Conservation (phyloP, 2,329 filamentous ascomycete species). For the Cryphonectria naterciae region DNA sequence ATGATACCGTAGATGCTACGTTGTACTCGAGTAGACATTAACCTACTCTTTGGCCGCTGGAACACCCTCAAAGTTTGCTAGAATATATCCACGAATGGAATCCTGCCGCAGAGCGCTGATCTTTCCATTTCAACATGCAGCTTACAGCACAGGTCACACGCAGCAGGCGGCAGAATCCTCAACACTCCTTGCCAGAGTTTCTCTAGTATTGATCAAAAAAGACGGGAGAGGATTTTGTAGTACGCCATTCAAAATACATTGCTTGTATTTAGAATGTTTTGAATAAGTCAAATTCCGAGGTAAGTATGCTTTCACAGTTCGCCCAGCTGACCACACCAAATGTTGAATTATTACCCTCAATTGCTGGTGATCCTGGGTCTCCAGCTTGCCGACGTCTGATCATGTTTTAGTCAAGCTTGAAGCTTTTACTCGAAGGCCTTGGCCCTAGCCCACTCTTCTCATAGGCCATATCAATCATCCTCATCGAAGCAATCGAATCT, state of each 20-base stretch:
- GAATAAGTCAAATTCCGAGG: no score
- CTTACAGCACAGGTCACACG: not conserved
- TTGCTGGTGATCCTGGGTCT: no score
- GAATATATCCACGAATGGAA: not conserved
- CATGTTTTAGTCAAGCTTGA: not conserved
- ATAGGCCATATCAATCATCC: slow-evolving; percentile 46
- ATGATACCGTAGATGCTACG: not conserved
- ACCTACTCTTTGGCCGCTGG: not conserved
- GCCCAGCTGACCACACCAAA: no score
- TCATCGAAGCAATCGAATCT: slow-evolving; percentile 44
- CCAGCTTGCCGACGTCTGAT: not conserved
- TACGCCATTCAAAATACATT: no score
- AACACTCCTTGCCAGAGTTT: no score
- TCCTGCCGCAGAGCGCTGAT: not conserved
- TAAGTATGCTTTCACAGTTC: no score
- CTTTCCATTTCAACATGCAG: not conserved
- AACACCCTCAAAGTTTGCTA: not conserved
- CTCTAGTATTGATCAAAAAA: not conserved
- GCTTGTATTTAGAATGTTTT: no score
- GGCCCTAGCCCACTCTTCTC: slow-evolving; percentile 39
- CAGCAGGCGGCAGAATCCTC: not conserved
- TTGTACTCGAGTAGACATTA: not conserved
- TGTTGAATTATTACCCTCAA: no score
- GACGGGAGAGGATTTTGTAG: no score
- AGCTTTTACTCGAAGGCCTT: not conserved